Evolutionary conservation across 2,329 filamentous ascomycete genomes (phyloP).

Genomic region (Paraphoma sp.): DNA sequence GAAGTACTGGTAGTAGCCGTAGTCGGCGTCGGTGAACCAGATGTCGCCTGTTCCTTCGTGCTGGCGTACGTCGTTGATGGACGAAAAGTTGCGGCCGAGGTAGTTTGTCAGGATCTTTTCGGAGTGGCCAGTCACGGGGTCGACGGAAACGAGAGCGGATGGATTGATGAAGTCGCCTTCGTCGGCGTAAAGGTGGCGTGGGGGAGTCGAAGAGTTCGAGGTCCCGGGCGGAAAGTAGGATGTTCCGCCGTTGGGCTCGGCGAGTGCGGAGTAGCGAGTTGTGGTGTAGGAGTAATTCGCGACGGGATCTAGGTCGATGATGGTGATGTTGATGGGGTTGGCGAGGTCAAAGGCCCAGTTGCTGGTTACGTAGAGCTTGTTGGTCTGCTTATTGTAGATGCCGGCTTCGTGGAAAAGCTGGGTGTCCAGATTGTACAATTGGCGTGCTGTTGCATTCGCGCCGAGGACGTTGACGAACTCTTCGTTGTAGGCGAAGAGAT

Average conservation of each 20-base stretch:
- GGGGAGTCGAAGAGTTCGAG: slow-evolving; percentile 29
- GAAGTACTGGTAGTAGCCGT: slow-evolving; percentile 41
- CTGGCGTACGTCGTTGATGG: slow-evolving; percentile 52
- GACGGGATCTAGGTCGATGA: slow-evolving; percentile 47
- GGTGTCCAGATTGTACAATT: slow-evolving; percentile 36
- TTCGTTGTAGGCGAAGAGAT: slow-evolving; percentile 47
- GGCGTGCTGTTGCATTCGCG: slow-evolving; percentile 38
- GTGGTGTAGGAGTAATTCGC: slow-evolving; percentile 43
- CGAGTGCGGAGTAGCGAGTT: slow-evolving; percentile 48
- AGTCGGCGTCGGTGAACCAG: slow-evolving; percentile 58
- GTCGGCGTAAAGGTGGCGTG: slow-evolving; percentile 42
- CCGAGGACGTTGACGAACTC: slow-evolving; percentile 44
- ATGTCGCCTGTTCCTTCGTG: slow-evolving; percentile 54
- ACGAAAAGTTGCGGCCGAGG: slow-evolving; percentile 55
- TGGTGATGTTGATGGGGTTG: slow-evolving; percentile 45
- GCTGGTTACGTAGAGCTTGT: slow-evolving; percentile 52
- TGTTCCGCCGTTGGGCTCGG: slow-evolving; percentile 47
- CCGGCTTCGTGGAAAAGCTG: slow-evolving; percentile 51
- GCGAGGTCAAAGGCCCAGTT: slow-evolving; percentile 41
- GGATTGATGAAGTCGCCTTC: slow-evolving; percentile 50
- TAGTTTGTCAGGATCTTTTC: slow-evolving; percentile 54
- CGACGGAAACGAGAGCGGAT: slow-evolving; percentile 52
- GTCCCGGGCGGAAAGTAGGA: slow-evolving; percentile 42
- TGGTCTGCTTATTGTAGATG: slow-evolving; percentile 41
- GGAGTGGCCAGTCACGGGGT: slow-evolving; percentile 53